Evolutionary conservation across 805 yeast species (phyloP), one percentile per base, ranked within the genome.

Genomic region (Vanderwaltozyma tropicalis): DNA sequence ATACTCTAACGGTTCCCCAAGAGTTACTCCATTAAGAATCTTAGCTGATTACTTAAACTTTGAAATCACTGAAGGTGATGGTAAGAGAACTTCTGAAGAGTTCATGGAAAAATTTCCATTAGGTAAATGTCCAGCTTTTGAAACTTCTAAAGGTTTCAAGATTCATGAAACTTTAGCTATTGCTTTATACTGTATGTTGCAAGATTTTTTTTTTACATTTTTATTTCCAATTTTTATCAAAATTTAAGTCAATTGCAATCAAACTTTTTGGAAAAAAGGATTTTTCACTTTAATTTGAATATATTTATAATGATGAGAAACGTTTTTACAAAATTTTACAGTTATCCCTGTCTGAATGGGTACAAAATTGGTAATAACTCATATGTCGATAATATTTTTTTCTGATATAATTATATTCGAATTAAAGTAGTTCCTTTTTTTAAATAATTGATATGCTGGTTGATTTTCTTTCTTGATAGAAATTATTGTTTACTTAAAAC

Each of bases 91-190:
- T 20, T 40, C 31, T 16, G 48, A 29, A 15, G 28, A 47, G 10
- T 74, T 55, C 60, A 53, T 54, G 37, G 63, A 65, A 44, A 49
- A 64, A 52, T 82, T 81, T 73, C 86, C 88, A 58, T 65, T 78
- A 57, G 66, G 60, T 41, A 75, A 71, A 62, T 63, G 67, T 46
- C 92, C 94, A 63, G 76, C 84, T 45, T 79, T 79, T 50, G 50
- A 72, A 59, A 87, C 83, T 42, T 78, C 81, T 54, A 74, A 80
- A 59, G 88, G 88, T 45, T 76, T 68, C 71, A 79, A 80, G 61
- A 67, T 82, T 57, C 69, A 72, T 48, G 89, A 82, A 72, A 67
- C 65, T 40, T 65, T 76, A 50, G 88, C 94, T 45, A 62, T 80
- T 52, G 49, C 68, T 46, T 57, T 69, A 59, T 77, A 80, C 68